Conservation (phyloP, 768 basidiomycete species). For the Punctularia strigosozonata region DNA sequence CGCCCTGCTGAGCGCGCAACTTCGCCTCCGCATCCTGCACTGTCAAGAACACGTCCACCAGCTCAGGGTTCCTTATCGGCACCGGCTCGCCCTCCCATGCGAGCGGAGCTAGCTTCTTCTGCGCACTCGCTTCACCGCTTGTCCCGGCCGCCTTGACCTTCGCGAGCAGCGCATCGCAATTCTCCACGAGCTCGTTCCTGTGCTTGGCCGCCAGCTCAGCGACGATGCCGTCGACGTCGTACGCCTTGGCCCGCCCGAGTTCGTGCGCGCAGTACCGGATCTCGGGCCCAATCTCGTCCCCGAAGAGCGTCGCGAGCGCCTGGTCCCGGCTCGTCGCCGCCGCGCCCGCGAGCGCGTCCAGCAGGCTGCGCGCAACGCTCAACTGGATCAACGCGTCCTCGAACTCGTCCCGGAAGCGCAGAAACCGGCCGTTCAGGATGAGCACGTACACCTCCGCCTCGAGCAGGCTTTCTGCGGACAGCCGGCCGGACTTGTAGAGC, state of each 20-base stretch:
- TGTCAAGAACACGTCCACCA: conserved; percentile 76
- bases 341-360: conserved; percentile 51
- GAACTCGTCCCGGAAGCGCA: conserved; percentile 66
- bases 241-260: conserved; percentile 64
- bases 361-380: conserved; percentile 61
- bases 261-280: conserved; percentile 91
- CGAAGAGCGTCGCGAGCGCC: conserved; percentile 73
- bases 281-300: conserved; percentile 83
- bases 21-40: conserved; percentile 68
- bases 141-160: conserved; percentile 29
- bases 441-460: conserved; percentile 73
- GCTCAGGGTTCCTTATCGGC: conserved; percentile 80
- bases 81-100: conserved; percentile 77
- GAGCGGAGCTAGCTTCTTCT: conserved; percentile 47
- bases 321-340: conserved; percentile 75
- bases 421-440: conserved; percentile 71
- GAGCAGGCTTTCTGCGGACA: conserved; percentile 47
- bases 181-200: conserved; percentile 49
- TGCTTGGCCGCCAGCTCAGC: conserved; percentile 47
- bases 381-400: conserved; percentile 68
- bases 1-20: conserved; percentile 18
- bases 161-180: conserved; percentile 42
- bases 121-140: conserved; percentile 26
- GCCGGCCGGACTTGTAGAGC: conserved; percentile 38
- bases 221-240: conserved; percentile 71